Base-by-base conservation (phyloP, 2,329 filamentous ascomycete species). In the Nemania bipapillata region DNA sequence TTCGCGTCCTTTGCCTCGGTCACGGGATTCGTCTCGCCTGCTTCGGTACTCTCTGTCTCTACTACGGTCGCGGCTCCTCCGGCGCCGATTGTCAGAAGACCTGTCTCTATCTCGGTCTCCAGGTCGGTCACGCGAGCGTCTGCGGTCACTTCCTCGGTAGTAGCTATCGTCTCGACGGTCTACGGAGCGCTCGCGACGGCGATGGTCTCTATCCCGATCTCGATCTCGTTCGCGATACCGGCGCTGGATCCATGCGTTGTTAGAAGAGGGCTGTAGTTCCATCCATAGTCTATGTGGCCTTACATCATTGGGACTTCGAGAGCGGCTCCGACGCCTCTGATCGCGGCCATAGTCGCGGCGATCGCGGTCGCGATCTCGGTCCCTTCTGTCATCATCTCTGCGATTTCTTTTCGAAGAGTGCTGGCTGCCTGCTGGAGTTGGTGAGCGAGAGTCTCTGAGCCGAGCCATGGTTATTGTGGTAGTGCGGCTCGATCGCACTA, bases 351-450 rank as follows among this genome's bases (percentile, higher is more conserved):
- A 77, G 74, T 86, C 84, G 77, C 83, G 82, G 65, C 82, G 81
- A 72, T 83, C 63, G 63, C 85, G 77, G 70, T 80, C 84, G 57
- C 83, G 80, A 65, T 85, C 83, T 62, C 83, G 81, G 66, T 83
- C 81, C 49, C 81, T 87, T 80, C 89, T 88, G 75, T 82, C 84
- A 80, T 87, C 86, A 81, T 87, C 85, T 81, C 89, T 87, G 76
- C 86, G 86, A 78, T 82, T 88, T 83, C 89, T 91, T 83, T 89
- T 90, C 78, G 90, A 89, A 82, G 89, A 90, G 82, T 88, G 86
- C 80, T 92, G 90, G 86, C 91, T 93, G 89, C 91, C 92, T 94
- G 91, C 90, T 90, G 91, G 91, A 90, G 91, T 93, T 92, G 92
- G 92, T 94, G 92, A 95, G 92, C 92, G 87, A 83, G 87, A 87